Base-by-base conservation (phyloP, 768 basidiomycete genomes). In the Leccinum obscurum region DNA sequence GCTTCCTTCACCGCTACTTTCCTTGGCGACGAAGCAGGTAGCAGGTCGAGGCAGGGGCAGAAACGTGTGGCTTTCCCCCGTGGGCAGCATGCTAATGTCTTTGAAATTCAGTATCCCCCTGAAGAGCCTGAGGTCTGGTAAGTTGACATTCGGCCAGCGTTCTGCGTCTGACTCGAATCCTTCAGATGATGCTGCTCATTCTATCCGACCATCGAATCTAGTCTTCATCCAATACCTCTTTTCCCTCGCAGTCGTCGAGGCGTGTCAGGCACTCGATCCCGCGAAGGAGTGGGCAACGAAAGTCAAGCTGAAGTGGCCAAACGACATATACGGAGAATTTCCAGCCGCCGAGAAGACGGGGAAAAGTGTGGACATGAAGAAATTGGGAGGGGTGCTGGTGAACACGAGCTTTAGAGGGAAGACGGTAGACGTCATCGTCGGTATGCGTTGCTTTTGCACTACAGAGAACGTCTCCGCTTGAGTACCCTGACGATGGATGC, bases 171-270 rank as follows among this genome's bases (percentile, higher is more conserved):
- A 51, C 14, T 7, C 22, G 5, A 14, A 14, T 11, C 15, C 34
- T n/a, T 30, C 49, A 65, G 65, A n/a, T 11, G 2, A 56, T 32
- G 52, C 39, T 37, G 14, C 56, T 20, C 55, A 41, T 14, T 61
- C 66, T 17, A 63, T 75, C 52, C 68, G 57, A 6, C 35, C 85
- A 0, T 76, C 78, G 22, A 87, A 86, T 59, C 81, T 98, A 39
- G 94, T 98, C 26, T 97, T 98, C 70, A 75, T 95, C 10, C 97
- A 99, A 69, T 98, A 99, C 72, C 82, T 99, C 4, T 91, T 90
- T 62, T 90, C 89, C 0, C 77, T 98, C 44, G 94, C 95, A 1
- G 88, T 98, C n/a, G 85, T 88, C 17, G 89, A 95, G 65, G 94
- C 90, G 1, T 92, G 92, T 64, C 82, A 86, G 2, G 76, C 77